Conservation (phyloP, 306 rosid species). For the Oemleria cerasiformis region DNA sequence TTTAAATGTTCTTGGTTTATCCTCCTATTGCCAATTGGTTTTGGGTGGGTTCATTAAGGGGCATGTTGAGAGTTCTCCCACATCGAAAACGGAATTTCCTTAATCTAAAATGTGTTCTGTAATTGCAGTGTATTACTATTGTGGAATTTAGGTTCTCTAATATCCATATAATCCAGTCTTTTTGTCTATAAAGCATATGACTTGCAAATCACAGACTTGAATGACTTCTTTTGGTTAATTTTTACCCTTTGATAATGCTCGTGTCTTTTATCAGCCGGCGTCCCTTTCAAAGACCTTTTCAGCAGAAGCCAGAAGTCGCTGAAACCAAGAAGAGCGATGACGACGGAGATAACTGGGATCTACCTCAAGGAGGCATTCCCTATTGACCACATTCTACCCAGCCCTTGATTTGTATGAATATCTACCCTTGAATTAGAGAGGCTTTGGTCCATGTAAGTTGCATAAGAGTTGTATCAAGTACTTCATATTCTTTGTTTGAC, state of each 20-base stretch:
- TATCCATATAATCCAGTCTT: not conserved
- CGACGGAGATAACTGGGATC: conserved; percentile 75
- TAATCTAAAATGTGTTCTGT: not conserved
- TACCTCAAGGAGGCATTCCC: conserved; percentile 54
- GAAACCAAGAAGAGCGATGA: conserved; percentile 56
- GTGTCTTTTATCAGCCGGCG: conserved; percentile 31
- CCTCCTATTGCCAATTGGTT: too few species aligned
- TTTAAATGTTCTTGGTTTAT: too few species aligned
- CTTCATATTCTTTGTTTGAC: conserved; percentile 27
- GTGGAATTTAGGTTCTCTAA: not conserved
- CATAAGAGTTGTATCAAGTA: conserved; percentile 10
- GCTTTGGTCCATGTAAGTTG: conserved; percentile 36
- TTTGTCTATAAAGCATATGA: not conserved
- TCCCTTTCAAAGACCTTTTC: conserved; percentile 24
- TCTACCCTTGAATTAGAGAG: conserved; percentile 33
- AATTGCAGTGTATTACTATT: not conserved
- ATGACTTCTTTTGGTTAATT: not conserved
- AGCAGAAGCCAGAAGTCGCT: conserved; percentile 28
- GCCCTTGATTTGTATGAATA: conserved; percentile 25
- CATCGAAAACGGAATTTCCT: too few species aligned
- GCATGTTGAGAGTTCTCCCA: too few species aligned
- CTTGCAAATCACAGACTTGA: not conserved
- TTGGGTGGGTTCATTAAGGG: too few species aligned
- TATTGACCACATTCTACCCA: conserved; percentile 26
- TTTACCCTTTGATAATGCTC: not conserved